Evolutionary conservation across 768 basidiomycete species (phyloP).

Genomic region (Cytidiella melzeri): DNA sequence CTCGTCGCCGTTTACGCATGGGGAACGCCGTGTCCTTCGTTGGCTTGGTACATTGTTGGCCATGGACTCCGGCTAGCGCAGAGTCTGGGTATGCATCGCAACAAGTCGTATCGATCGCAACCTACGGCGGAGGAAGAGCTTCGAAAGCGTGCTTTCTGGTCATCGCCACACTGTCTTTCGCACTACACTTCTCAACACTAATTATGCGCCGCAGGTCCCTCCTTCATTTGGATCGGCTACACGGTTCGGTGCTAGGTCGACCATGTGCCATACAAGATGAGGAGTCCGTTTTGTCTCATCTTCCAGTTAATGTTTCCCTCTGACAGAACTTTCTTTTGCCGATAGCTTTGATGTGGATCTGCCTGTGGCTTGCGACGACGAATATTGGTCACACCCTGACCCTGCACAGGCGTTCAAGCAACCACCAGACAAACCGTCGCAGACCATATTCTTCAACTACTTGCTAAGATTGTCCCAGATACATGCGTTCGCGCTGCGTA

Average conservation of each 20-base stretch:
- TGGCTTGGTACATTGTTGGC: slow-evolving; percentile 23
- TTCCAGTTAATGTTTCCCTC: no score
- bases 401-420: slow-evolving; percentile 57
- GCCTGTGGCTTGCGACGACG: slow-evolving; percentile 54
- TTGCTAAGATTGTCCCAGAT: slow-evolving; percentile 59
- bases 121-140: slow-evolving; percentile 56
- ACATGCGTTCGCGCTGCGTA: slow-evolving; percentile 55
- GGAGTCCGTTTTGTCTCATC: slow-evolving; percentile 44
- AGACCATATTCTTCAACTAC: slow-evolving; percentile 51
- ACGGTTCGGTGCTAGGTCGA: slow-evolving; percentile 52
- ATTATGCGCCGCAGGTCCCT: slow-evolving; percentile 35
- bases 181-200: neutral
- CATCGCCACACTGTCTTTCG: neutral
- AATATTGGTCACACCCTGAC: neutral
- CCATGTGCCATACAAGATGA: slow-evolving; percentile 68
- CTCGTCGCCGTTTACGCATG: slow-evolving; percentile 5
- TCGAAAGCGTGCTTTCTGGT: slow-evolving; percentile 82
- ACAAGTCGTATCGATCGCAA: slow-evolving; percentile 41
- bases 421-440: slow-evolving; percentile 48
- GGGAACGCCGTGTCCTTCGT: slow-evolving; percentile 7
- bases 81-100: slow-evolving; percentile 75
- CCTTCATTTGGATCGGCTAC: slow-evolving; percentile 36
- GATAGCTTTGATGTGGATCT: slow-evolving; percentile 62
- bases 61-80: slow-evolving; percentile 41
- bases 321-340: slow-evolving; percentile 40